Conservation (phyloP, 2,329 filamentous ascomycete genomes). For the Stachybotrys elegans region DNA sequence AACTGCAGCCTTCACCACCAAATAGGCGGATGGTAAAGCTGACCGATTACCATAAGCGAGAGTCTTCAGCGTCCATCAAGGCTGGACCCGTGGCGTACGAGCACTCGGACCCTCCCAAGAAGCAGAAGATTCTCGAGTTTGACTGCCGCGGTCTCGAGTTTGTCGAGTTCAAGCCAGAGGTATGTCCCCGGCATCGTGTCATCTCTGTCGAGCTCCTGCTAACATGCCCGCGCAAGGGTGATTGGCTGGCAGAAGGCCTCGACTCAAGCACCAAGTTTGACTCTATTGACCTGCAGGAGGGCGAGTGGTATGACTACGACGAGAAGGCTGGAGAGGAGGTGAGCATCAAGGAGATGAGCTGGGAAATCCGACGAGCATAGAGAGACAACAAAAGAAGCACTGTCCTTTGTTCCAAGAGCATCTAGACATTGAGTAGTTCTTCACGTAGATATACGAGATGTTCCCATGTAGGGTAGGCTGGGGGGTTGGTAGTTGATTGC, state of each 20-base stretch:
- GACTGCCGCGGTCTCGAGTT: slow-evolving; percentile 95
- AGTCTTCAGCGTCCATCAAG: slow-evolving; percentile 82
- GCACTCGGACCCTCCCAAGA: slow-evolving; percentile 65
- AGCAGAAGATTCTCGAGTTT: slow-evolving; percentile 78
- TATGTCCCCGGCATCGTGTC: slow-evolving; percentile 29
- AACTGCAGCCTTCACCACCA: no score
- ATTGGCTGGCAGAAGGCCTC: slow-evolving; percentile 78
- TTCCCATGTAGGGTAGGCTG: no score
- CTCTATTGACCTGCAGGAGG: slow-evolving; percentile 76
- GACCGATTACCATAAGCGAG: slow-evolving; percentile 54
- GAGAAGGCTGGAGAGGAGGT: slow-evolving; percentile 91
- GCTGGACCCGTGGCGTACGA: slow-evolving; percentile 67
- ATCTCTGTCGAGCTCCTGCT: background rate
- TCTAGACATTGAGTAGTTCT: no score
- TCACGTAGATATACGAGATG: no score
- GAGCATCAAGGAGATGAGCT: slow-evolving; percentile 83
- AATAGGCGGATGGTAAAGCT: no score
- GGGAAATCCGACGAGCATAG: slow-evolving; percentile 74
- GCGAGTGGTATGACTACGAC: slow-evolving; percentile 98
- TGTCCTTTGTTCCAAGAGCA: no score
- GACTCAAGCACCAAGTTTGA: slow-evolving; percentile 81
- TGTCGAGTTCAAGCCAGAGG: slow-evolving; percentile 83
- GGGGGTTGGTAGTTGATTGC: no score
- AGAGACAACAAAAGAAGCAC: background rate
- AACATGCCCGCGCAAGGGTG: slow-evolving; percentile 52